phyloP scores from a whole-genome alignment of 1,284 basidiomycete species.

The Malassezia brasiliensis region DNA sequence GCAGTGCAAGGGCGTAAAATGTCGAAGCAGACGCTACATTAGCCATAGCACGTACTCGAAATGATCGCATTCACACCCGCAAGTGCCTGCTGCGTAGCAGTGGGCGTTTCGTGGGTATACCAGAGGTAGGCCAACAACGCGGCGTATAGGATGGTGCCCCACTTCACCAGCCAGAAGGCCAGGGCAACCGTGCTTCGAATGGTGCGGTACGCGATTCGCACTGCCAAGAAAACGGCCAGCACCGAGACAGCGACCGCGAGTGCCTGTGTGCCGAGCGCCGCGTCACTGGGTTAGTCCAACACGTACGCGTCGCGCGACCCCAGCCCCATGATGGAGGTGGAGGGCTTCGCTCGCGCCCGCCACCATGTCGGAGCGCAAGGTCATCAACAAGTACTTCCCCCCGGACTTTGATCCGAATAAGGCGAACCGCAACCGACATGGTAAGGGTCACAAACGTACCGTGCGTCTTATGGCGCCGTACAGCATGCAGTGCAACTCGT shows the following conservation, averaged over 20 bases:
- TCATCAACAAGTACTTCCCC: conserved; percentile 51
- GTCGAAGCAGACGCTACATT: neutral
- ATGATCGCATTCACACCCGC: neutral
- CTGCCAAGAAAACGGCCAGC: neutral
- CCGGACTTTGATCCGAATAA: conserved; percentile 92
- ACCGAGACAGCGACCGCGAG: conserved; percentile 1
- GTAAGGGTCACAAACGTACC: conserved; percentile 86
- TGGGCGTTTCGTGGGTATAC: conserved; percentile 1
- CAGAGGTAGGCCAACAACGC: conserved; percentile 5
- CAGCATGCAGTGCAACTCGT: conserved; percentile 74
- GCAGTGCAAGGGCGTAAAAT: neutral
- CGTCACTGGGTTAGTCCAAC: neutral
- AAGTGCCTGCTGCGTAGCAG: neutral
- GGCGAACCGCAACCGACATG: conserved; percentile 76
- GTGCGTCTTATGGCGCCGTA: conserved; percentile 99
- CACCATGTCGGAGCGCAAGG: conserved; percentile 50
- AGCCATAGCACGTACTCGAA: conserved; percentile 6
- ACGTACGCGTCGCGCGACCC: neutral
- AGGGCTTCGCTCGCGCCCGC: neutral
- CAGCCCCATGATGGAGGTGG: neutral
- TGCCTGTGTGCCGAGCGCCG: conserved; percentile 3
- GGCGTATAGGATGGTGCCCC: conserved; percentile 10
- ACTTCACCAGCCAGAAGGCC: conserved; percentile 7
- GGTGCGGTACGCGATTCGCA: conserved; percentile 10
- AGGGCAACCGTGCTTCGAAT: conserved; percentile 10